Evolutionary conservation across 2,329 filamentous ascomycete genomes (phyloP), one percentile per base, ranked within the genome.

Genomic region (Davidsoniella australis): DNA sequence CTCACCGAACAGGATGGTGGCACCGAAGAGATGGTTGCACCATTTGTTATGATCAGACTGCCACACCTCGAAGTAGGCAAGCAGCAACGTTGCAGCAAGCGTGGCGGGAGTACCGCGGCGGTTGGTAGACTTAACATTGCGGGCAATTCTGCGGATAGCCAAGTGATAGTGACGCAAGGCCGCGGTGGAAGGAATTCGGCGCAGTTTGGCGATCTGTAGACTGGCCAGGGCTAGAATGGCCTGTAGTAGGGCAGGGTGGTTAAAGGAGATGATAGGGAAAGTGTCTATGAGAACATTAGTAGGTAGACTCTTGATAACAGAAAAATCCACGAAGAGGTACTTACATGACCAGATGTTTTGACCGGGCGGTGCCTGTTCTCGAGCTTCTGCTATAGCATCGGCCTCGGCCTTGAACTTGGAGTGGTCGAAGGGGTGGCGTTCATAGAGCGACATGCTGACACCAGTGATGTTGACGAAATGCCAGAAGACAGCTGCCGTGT

Each of bases 51-150:
- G 89, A 56, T 98, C 89, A 18, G 87, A 89, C 36, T 82, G 83
- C 80, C 89, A 91, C 16, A 95, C 85, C 62, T 96, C 91, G 58
- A 94, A 96, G 61, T 87, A 96, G 0, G 80, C 85, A 6, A 98
- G 71, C 6, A 96, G 68, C 36, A 95, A 68, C 0, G 85, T 87
- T 2, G 88, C 87, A 6, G 88, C 89, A n/a, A 96, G 68, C 0
- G 87, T 95, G 1, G 85, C 78, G 7, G 85, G 75, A 50, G 86
- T 78, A 7, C 80, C 78, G 48, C 87, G 77, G 57, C 79, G 78
- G 42, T 70, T 71, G 0, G 78, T 69, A 23, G 83, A 74, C 43
- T 76, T 76, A 24, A 96, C 81, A 44, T 82, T 83, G 56, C 76
- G 79, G 5, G 84, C 81, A 14, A 95, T 73, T 39, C 85, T 71